These are phyloP conservation scores for Aspergillus bombycis DNA, from an alignment of 2,329 filamentous ascomycete species.

Conservation along the genomic window DNA sequence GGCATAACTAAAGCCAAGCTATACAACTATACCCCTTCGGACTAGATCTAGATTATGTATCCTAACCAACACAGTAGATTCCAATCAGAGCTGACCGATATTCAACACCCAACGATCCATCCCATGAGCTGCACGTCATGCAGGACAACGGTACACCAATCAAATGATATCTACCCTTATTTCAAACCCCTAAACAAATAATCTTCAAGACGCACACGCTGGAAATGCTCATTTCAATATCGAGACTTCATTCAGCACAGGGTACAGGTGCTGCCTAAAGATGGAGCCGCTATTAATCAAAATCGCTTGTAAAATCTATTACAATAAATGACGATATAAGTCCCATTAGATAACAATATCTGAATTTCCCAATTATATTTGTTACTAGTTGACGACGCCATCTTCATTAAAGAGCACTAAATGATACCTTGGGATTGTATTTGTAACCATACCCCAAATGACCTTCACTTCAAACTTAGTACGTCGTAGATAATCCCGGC, in stretches of 20 bases:
- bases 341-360: too few species aligned
- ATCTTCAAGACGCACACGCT: neutral
- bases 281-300: too few species aligned
- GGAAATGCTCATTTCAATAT: neutral
- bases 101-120: neutral
- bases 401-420: too few species aligned
- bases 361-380: too few species aligned
- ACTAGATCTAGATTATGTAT: neutral
- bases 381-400: too few species aligned
- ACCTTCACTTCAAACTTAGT: neutral
- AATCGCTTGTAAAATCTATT: too few species aligned
- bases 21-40: neutral
- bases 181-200: neutral
- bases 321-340: too few species aligned
- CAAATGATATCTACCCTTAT: neutral
- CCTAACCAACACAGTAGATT: neutral
- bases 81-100: neutral
- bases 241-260: too few species aligned
- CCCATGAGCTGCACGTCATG: slow-evolving; percentile 1
- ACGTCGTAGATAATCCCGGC: neutral
- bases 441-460: too few species aligned
- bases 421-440: too few species aligned
- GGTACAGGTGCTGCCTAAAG: too few species aligned
- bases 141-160: neutral
- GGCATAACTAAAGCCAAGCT: slow-evolving; percentile 14